These are phyloP conservation scores for Ceratocystis papillata DNA, from an alignment of 2,329 filamentous ascomycete species.

Conservation along the genomic window DNA sequence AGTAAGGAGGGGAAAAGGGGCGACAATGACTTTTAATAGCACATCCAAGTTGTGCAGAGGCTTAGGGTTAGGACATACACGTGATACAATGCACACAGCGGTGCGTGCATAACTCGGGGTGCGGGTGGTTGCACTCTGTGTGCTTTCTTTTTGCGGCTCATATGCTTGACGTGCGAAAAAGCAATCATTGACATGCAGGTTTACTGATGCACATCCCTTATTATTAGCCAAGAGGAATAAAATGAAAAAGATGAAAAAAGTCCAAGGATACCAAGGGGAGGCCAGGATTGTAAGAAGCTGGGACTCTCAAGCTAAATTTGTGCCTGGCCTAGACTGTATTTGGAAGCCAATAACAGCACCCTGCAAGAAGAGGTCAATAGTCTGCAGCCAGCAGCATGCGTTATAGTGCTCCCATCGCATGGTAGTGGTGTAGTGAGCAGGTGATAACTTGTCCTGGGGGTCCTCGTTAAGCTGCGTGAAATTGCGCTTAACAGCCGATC, in stretches of 20 bases:
- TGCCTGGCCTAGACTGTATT: conserved; percentile 6
- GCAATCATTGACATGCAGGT: too few relatives aligned
- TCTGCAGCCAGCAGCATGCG: not conserved
- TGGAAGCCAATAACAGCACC: not conserved
- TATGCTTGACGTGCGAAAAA: too few relatives aligned
- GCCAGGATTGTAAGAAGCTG: not conserved
- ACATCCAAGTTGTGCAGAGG: not conserved
- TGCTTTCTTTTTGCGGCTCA: too few relatives aligned
- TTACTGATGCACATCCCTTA: not conserved
- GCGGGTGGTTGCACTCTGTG: too few relatives aligned
- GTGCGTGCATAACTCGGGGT: too few relatives aligned
- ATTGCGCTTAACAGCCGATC: conserved; percentile 13
- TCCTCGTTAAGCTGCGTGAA: not conserved
- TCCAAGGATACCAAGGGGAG: not conserved
- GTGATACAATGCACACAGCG: too few relatives aligned
- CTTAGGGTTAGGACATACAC: not conserved
- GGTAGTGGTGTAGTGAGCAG: not conserved
- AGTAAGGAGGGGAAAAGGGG: not conserved
- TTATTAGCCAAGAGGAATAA: not conserved
- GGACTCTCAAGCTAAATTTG: not conserved
- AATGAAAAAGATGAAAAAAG: too few relatives aligned
- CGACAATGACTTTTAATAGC: not conserved
- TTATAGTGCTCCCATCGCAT: not conserved
- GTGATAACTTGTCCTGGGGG: not conserved
- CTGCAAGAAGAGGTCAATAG: not conserved